These are phyloP conservation scores for Gyrodon lividus DNA, from an alignment of 768 basidiomycete genomes.

Conservation along the genomic window DNA sequence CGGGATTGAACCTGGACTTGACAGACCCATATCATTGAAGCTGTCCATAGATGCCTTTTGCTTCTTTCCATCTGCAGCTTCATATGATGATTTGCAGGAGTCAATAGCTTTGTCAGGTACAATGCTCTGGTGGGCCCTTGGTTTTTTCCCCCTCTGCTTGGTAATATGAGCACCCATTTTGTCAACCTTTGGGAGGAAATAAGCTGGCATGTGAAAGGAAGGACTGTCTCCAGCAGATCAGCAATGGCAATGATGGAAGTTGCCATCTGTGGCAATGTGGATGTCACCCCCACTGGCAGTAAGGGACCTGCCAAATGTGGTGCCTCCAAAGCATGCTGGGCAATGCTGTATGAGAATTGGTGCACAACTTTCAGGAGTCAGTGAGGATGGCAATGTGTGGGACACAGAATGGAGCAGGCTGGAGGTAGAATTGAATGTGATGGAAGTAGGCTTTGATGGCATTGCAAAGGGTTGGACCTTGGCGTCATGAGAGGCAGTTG, in stretches of 20 bases:
- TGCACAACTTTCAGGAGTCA: neutral
- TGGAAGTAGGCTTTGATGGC: neutral
- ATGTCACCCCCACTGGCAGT: neutral
- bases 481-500: neutral
- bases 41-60: constrained; percentile 20
- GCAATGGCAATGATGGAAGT: constrained; percentile 1
- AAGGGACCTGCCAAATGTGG: constrained; percentile 8
- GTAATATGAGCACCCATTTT: too few relatives aligned
- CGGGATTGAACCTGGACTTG: too few relatives aligned
- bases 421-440: neutral
- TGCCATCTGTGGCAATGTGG: neutral
- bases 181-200: constrained; percentile 1
- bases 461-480: neutral
- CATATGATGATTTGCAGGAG: constrained; percentile 26
- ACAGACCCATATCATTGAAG: too few relatives aligned
- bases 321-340: constrained; percentile 30
- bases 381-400: neutral
- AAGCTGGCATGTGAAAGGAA: neutral
- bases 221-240: neutral
- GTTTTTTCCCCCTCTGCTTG: too few relatives aligned
- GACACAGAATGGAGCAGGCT: too few relatives aligned
- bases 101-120: too few relatives aligned
- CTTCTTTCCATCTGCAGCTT: constrained; percentile 34
- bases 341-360: constrained; percentile 21
- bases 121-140: too few relatives aligned